Percentiles rank a stretch among this genome's conserved stretches.
These are phyloP conservation scores for Trebouxia sp. DNA, from an alignment of 139 green algal genomes.

Conservation along the genomic window DNA sequence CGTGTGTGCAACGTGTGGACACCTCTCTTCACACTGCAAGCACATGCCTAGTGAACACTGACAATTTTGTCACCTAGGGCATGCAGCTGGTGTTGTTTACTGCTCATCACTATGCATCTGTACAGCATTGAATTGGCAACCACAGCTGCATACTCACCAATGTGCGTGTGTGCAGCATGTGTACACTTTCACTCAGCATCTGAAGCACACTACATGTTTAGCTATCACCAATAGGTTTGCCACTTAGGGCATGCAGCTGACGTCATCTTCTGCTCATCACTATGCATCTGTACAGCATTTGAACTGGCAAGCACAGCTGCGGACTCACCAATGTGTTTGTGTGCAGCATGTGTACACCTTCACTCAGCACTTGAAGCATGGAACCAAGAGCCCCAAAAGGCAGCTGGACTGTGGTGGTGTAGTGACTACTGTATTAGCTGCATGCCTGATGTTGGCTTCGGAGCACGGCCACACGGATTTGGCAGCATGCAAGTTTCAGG, in stretches of 20 bases:
- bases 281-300: too few species aligned
- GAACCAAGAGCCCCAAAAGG: constrained; percentile 27
- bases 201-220: constrained; percentile 11
- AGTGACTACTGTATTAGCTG: constrained; percentile 41
- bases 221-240: neutral
- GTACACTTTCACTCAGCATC: neutral
- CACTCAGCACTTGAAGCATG: constrained; percentile 29
- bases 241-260: too few species aligned
- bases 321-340: neutral
- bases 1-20: too few species aligned
- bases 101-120: too few species aligned
- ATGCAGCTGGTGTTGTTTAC: too few species aligned
- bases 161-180: too few species aligned
- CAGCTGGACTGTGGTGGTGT: constrained; percentile 57
- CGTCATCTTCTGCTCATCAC: too few species aligned
- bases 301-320: neutral
- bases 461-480: constrained; percentile 39
- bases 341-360: constrained; percentile 47
- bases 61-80: too few species aligned
- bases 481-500: constrained; percentile 37
- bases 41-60: neutral
- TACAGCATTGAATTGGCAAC: neutral
- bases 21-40: neutral
- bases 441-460: constrained; percentile 37
- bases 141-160: too few species aligned